A percentile compares a stretch with the other conserved stretches of the same genome.
phyloP scores from a whole-genome alignment of 2,329 filamentous ascomycete genomes.

The Venturia pyrina region DNA sequence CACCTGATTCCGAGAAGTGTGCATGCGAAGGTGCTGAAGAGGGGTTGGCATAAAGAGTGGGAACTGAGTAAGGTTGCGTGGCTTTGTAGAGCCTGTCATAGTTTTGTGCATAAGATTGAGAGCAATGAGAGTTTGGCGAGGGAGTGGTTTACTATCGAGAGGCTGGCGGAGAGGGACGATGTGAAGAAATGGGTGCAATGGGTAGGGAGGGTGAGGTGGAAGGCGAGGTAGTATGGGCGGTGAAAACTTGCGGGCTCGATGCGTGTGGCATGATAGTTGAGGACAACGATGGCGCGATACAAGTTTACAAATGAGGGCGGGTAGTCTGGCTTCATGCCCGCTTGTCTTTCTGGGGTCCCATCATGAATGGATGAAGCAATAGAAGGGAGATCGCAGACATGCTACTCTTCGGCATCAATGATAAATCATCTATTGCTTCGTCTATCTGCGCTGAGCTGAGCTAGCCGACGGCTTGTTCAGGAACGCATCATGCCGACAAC shows the following conservation, averaged over 20 bases:
- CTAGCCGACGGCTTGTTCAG: no score
- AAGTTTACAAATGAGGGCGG: no score
- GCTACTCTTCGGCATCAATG: no score
- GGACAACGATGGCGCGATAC: no score
- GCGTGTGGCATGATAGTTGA: not conserved
- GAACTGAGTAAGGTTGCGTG: constrained; percentile 64
- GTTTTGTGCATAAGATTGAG: constrained; percentile 67
- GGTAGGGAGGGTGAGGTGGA: constrained; percentile 68
- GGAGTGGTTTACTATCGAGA: constrained; percentile 62
- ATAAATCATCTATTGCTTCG: no score
- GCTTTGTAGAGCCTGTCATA: constrained; percentile 77
- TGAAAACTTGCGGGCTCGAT: not conserved
- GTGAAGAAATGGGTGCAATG: constrained; percentile 61
- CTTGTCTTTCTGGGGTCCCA: no score
- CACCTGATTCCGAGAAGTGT: constrained; percentile 73
- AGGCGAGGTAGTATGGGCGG: constrained; percentile 37
- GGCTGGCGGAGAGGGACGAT: constrained; percentile 59
- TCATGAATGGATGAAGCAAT: no score
- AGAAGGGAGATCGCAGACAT: no score
- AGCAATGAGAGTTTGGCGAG: constrained; percentile 68
- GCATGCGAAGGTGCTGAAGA: constrained; percentile 65
- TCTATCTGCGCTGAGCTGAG: no score
- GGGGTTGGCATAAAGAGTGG: constrained; percentile 68
- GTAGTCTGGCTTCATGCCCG: no score
- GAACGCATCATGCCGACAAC: no score